A percentile compares a stretch with the other conserved stretches of the same genome.
These are phyloP conservation scores for Pholiota conissans DNA, from an alignment of 768 basidiomycete species.

Conservation along the genomic window DNA sequence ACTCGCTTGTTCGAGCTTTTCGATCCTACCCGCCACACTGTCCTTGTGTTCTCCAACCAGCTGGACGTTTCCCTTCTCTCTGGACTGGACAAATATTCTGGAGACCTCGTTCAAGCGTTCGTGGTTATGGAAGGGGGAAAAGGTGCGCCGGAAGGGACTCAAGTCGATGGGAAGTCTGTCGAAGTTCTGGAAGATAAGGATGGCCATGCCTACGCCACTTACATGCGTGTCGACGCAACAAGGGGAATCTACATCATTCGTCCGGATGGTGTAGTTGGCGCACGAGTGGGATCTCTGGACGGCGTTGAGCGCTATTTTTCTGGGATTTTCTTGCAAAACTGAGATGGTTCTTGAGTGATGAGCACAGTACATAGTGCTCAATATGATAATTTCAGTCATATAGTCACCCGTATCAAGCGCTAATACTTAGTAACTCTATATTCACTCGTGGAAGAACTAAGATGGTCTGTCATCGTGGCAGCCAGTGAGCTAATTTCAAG, in stretches of 20 bases:
- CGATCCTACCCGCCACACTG: constrained; percentile 17
- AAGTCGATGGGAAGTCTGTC: not conserved
- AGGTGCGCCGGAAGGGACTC: not conserved
- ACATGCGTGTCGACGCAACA: constrained; percentile 44
- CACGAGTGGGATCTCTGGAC: not conserved
- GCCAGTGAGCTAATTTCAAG: no score
- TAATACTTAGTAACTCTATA: no score
- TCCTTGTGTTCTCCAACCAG: constrained; percentile 26
- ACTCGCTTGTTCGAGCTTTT: not conserved
- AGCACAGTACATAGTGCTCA: no score
- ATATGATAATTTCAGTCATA: no score
- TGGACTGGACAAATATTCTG: not conserved
- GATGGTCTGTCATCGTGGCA: no score
- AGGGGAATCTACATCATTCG: no score
- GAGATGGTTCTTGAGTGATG: no score
- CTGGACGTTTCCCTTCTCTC: constrained; percentile 18
- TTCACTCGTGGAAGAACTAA: no score
- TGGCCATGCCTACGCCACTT: constrained; percentile 31
- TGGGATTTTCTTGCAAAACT: no score
- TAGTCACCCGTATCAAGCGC: no score
- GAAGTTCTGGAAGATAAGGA: not conserved
- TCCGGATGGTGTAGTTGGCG: constrained; percentile 32
- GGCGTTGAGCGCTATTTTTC: not conserved
- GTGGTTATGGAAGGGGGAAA: not conserved
- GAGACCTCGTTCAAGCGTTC: not conserved